Conservation (phyloP, 2,329 filamentous ascomycete species). For the Coccinonectria pachysandricola region DNA sequence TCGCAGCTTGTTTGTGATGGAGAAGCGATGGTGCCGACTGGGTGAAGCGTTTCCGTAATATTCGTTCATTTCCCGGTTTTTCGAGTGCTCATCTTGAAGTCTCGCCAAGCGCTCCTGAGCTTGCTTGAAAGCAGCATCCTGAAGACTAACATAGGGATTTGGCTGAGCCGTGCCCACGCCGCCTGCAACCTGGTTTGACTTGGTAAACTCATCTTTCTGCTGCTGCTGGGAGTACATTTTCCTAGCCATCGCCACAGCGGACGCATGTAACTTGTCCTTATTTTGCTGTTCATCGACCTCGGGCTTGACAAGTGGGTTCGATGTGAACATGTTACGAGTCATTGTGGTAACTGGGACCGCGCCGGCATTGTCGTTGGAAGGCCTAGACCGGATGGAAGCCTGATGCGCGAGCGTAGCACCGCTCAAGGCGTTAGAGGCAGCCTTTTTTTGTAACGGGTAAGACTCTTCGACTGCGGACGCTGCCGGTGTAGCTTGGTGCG, state of each 20-base stretch:
- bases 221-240: conserved; percentile 71
- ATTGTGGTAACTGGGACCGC: conserved; percentile 59
- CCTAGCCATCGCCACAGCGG: conserved; percentile 81
- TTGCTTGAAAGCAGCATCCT: conserved; percentile 78
- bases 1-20: conserved; percentile 44
- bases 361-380: conserved; percentile 48
- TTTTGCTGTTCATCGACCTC: conserved; percentile 66
- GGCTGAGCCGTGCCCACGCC: conserved; percentile 32
- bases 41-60: conserved; percentile 56
- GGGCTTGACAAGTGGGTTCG: conserved; percentile 58
- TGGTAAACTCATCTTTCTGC: conserved; percentile 43
- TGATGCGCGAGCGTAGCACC: conserved; percentile 61
- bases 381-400: conserved; percentile 33
- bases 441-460: conserved; percentile 25
- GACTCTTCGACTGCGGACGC: conserved; percentile 12
- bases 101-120: conserved; percentile 75
- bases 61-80: conserved; percentile 55
- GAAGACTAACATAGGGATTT: conserved; percentile 53
- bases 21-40: conserved; percentile 34
- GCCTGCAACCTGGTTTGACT: conserved; percentile 27
- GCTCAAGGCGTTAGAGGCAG: conserved; percentile 56
- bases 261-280: conserved; percentile 65
- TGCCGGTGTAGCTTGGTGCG: conserved; percentile 51
- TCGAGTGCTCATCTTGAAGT: conserved; percentile 60
- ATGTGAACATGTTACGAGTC: conserved; percentile 66